These are phyloP conservation scores for Candida piceae DNA, from an alignment of 805 yeast genomes.

Conservation along the genomic window DNA sequence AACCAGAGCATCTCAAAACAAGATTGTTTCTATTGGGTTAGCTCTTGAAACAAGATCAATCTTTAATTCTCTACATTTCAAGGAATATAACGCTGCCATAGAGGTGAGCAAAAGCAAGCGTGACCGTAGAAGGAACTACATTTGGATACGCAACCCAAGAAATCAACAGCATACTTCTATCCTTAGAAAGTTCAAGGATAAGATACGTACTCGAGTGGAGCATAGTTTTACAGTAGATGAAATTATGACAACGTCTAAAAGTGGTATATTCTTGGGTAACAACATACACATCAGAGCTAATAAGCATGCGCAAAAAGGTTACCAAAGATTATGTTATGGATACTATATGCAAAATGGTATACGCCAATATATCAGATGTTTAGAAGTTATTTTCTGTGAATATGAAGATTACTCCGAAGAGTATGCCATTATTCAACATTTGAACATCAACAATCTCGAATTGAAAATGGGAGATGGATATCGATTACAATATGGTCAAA, in stretches of 20 bases:
- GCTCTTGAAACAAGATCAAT: neutral
- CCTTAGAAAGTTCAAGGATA: neutral
- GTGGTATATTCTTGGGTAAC: neutral
- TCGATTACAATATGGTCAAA: neutral
- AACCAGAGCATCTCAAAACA: neutral
- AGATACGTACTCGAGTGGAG: neutral
- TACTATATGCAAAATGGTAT: neutral
- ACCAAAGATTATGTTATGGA: neutral
- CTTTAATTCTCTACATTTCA: neutral
- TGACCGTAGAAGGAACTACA: neutral
- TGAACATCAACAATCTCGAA: neutral
- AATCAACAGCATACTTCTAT: neutral
- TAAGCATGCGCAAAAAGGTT: neutral
- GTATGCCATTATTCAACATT: neutral
- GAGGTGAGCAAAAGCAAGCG: neutral
- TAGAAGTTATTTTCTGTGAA: neutral
- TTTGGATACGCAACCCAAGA: neutral
- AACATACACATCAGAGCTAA: neutral
- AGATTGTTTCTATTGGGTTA: neutral
- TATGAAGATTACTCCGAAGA: neutral
- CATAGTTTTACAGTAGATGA: neutral
- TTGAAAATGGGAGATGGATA: neutral
- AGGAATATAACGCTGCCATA: neutral
- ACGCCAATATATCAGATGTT: neutral
- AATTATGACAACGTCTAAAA: neutral